These are phyloP conservation scores for Cladosporium oxysporum DNA, from an alignment of 2,329 filamentous ascomycete genomes.

Conservation along the genomic window DNA sequence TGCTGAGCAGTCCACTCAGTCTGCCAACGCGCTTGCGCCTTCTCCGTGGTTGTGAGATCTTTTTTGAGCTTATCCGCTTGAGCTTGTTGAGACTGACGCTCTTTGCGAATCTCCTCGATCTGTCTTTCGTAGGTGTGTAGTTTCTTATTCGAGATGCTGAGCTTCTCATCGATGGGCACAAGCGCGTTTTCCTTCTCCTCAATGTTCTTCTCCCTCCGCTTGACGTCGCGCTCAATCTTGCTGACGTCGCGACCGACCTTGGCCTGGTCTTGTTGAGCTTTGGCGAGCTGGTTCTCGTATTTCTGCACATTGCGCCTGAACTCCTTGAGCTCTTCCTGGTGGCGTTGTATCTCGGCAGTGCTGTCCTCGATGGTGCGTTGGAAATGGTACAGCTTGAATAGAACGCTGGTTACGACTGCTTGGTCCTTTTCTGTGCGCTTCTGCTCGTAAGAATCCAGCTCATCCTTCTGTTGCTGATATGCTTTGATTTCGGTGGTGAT, in stretches of 20 bases:
- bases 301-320: constrained; percentile 84
- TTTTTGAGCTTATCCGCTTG: constrained; percentile 75
- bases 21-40: constrained; percentile 85
- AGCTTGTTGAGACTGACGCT: constrained; percentile 70
- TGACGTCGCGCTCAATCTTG: constrained; percentile 83
- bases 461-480: constrained; percentile 94
- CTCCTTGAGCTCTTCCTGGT: constrained; percentile 93
- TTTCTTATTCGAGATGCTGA: constrained; percentile 73
- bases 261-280: constrained; percentile 80
- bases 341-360: constrained; percentile 83
- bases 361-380: constrained; percentile 92
- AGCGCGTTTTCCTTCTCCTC: constrained; percentile 84
- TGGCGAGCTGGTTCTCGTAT: constrained; percentile 77
- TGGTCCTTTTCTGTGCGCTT: constrained; percentile 89
- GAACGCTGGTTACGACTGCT: constrained; percentile 86
- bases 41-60: constrained; percentile 80
- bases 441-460: constrained; percentile 88
- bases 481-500: constrained; percentile 99
- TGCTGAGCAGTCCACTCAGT: constrained; percentile 81
- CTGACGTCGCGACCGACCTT: constrained; percentile 73
- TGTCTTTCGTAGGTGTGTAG: constrained; percentile 68
- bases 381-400: constrained; percentile 97
- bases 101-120: constrained; percentile 70
- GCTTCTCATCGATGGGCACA: constrained; percentile 89
- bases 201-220: constrained; percentile 80